phyloP scores from a whole-genome alignment of 1,284 basidiomycete species.

The Grifola frondosa region DNA sequence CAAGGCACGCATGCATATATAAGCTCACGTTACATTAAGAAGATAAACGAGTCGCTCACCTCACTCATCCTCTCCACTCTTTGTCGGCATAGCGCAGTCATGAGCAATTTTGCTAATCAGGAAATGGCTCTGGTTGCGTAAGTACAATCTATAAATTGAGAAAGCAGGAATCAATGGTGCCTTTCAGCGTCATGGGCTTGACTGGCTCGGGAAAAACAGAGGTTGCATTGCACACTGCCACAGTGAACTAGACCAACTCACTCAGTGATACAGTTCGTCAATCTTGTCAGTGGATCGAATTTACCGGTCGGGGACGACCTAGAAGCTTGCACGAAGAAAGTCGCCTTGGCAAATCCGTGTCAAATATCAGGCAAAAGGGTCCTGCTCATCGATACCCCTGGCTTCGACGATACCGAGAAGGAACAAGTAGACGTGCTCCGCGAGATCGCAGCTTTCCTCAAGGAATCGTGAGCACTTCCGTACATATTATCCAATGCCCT shows the following conservation, averaged over 20 bases:
- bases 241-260: not conserved
- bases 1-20: too few species aligned
- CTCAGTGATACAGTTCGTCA: not conserved
- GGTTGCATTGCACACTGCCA: not conserved
- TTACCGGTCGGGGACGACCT: not conserved
- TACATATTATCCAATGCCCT: too few species aligned
- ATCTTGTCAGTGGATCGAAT: not conserved
- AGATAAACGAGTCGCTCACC: too few species aligned
- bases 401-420: slow-evolving; percentile 14
- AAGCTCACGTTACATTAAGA: too few species aligned
- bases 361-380: not conserved
- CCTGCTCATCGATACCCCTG: slow-evolving; percentile 16
- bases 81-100: too few species aligned
- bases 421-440: slow-evolving; percentile 11
- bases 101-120: too few species aligned
- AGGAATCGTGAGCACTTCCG: too few species aligned
- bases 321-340: not conserved
- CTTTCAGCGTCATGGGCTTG: not conserved
- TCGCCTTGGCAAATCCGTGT: not conserved
- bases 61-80: too few species aligned
- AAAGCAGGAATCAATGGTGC: too few species aligned
- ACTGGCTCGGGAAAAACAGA: not conserved
- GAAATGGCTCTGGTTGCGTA: too few species aligned
- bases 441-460: not conserved
- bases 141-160: too few species aligned